Base-by-base conservation (phyloP, 192 early-diverging fungal genomes). In the Linnemannia exigua region DNA sequence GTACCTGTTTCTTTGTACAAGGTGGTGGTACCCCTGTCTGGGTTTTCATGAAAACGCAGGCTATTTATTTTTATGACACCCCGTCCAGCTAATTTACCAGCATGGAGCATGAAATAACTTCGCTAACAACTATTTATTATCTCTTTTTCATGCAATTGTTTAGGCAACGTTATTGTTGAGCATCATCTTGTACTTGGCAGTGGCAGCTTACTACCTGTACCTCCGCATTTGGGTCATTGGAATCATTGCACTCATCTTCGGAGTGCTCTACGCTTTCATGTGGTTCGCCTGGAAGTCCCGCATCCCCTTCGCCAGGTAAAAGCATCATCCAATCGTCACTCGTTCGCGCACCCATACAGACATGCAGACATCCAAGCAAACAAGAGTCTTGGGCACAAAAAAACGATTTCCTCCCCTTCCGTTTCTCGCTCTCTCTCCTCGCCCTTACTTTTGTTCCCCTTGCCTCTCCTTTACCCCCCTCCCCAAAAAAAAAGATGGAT, bases 181-280 rank as follows among this genome's bases (percentile, higher is more conserved):
- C 20, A 92, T 92, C 9, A 51, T 91, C 11, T 75, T 87, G 51
- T 91, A 89, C 78, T 84, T 93, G 41, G 92, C 89, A 15, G 89
- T 89, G 1, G 92, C 89, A 2, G 67, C 80, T 16, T 93, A 93
- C 87, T 93, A 90, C 76, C 52, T 92, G 31, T 90, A 91, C 19
- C 89, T 85, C 25, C 88, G 87, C 47, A 77, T 92, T 33, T 93
- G 90, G 89, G 87, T 92, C 46, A 87, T 89, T 19, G 91, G 91
- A 44, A 84, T 76, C 17, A 89, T 93, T 75, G 84, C 87, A 79
- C 17, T 88, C 25, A 79, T 93, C 67, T 92, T 93, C 75, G 92
- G 87, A 75, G 38, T 92, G 5, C 73, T 93, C 46, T 92, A 91
- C 38, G 89, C 89, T 19, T 81, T 87, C 8, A 92, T 91, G 91